Percentiles rank a stretch among this genome's conserved stretches.
Conservation (phyloP, 140 eudicot genomes). For the Eryngium alpinum region DNA sequence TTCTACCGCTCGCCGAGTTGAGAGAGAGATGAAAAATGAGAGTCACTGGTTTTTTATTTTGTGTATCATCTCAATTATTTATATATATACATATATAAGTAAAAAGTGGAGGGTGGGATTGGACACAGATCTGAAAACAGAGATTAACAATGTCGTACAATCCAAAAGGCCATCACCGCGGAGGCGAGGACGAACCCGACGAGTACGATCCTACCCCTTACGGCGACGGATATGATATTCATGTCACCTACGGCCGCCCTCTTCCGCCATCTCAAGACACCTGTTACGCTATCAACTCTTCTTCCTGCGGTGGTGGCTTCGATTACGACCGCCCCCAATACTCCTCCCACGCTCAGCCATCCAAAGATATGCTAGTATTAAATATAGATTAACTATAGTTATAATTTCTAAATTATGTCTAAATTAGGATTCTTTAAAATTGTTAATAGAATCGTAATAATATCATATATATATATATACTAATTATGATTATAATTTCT, state of each 20-base stretch:
- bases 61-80: no score
- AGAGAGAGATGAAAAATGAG: background rate
- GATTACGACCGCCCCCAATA: constrained; percentile 76
- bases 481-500: no score
- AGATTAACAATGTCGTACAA: constrained; percentile 52
- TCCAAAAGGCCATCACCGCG: constrained; percentile 56
- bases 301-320: constrained; percentile 41
- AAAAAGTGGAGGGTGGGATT: no score
- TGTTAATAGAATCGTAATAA: no score
- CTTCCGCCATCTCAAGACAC: constrained; percentile 64
- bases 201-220: constrained; percentile 83
- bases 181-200: constrained; percentile 46
- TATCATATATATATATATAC: no score
- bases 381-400: no score
- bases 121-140: background rate
- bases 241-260: constrained; percentile 62
- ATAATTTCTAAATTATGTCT: no score
- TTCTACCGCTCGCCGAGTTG: background rate
- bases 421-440: no score
- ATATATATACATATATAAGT: no score
- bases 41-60: no score
- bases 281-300: constrained; percentile 54
- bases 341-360: constrained; percentile 62
- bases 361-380: no score
- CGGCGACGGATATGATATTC: constrained; percentile 72